phyloP scores from a whole-genome alignment of 805 yeast genomes.

The Pichia exigua region DNA sequence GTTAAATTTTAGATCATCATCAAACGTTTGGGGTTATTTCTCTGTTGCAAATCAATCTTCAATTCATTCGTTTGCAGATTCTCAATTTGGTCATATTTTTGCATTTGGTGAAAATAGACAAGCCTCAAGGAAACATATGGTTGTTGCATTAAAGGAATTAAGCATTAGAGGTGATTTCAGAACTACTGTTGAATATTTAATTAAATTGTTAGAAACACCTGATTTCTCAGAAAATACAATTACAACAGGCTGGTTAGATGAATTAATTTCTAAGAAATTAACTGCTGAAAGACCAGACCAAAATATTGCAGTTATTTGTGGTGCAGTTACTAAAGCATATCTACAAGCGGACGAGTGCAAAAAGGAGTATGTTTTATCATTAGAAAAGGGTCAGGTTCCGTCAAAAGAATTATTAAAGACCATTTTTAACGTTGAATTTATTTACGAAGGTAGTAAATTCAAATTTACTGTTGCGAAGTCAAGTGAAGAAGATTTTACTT shows the following conservation, averaged over 20 bases:
- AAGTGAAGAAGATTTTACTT: slow-evolving; percentile 72
- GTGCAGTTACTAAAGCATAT: slow-evolving; percentile 96
- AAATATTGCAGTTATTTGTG: slow-evolving; percentile 84
- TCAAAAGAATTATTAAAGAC: slow-evolving; percentile 74
- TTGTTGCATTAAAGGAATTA: slow-evolving; percentile 93
- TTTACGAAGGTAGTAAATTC: slow-evolving; percentile 88
- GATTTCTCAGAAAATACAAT: slow-evolving; percentile 94
- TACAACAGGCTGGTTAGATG: slow-evolving; percentile 99
- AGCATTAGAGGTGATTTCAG: slow-evolving; percentile 97
- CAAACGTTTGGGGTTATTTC: slow-evolving; percentile 99
- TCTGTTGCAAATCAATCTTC: slow-evolving; percentile 95
- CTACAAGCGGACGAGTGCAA: slow-evolving; percentile 64
- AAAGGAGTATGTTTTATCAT: slow-evolving; percentile 60
- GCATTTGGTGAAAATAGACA: slow-evolving; percentile 99
- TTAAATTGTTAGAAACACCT: slow-evolving; percentile 90
- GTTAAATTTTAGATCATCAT: slow-evolving; percentile 91
- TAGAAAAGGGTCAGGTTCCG: slow-evolving; percentile 95
- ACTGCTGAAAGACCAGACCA: slow-evolving; percentile 98
- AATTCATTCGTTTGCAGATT: slow-evolving; percentile 95
- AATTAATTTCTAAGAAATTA: slow-evolving; percentile 82
- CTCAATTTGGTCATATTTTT: slow-evolving; percentile 98
- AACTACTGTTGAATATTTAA: slow-evolving; percentile 95
- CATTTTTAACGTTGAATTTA: slow-evolving; percentile 87
- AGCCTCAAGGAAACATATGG: slow-evolving; percentile 98
- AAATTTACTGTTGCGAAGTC: slow-evolving; percentile 95